A percentile compares a stretch with the other conserved stretches of the same genome.
phyloP scores from a whole-genome alignment of 108 stramenopile genomes.

The Skeletonema marinoi region DNA sequence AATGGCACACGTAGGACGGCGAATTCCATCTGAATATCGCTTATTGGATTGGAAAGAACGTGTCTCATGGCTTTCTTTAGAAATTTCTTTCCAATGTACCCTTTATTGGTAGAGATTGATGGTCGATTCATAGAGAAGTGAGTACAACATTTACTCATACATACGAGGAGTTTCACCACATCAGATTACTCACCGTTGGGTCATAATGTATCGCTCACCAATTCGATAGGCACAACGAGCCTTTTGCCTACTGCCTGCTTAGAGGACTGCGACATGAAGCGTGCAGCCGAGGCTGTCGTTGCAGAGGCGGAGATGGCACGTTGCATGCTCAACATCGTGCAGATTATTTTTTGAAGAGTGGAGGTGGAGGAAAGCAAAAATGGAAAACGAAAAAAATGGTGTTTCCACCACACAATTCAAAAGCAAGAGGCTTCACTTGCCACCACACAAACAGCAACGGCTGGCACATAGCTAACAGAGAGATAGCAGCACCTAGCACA shows the following conservation, averaged over 20 bases:
- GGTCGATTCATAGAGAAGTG: background rate
- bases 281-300: background rate
- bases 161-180: background rate
- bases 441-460: too few relatives aligned
- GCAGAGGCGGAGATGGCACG: background rate
- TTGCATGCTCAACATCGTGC: constrained; percentile 1
- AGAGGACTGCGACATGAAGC: background rate
- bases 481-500: too few relatives aligned
- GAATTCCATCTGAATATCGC: constrained; percentile 59
- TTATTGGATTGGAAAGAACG: constrained; percentile 59
- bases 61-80: constrained; percentile 71
- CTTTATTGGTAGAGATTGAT: background rate
- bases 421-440: too few relatives aligned
- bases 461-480: too few relatives aligned
- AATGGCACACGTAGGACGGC: constrained; percentile 84
- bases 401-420: too few relatives aligned
- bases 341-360: too few relatives aligned
- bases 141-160: background rate
- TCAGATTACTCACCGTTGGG: constrained; percentile 53
- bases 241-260: background rate
- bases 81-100: constrained; percentile 86
- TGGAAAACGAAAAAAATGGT: too few relatives aligned
- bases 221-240: constrained; percentile 70
- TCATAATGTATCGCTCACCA: constrained; percentile 84
- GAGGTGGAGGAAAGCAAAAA: too few relatives aligned